phyloP scores from a whole-genome alignment of 2,329 filamentous ascomycete genomes.

The Dothideomycetes sp. region DNA sequence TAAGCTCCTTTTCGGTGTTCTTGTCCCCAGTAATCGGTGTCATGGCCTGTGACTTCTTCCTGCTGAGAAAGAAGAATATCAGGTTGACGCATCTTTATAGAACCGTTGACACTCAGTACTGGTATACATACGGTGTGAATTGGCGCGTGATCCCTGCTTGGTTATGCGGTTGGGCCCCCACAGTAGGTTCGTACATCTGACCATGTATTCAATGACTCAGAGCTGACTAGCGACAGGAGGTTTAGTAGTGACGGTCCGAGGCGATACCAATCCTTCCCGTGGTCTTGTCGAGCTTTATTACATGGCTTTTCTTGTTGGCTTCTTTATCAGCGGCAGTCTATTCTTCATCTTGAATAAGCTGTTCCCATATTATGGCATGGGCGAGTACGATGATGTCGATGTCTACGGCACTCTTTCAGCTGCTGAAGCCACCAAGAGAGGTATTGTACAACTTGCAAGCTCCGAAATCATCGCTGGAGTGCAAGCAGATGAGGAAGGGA shows the following conservation, averaged over 20 bases:
- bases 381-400: conserved; percentile 33
- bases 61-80: conserved; percentile 24
- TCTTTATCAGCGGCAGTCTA: conserved; percentile 7
- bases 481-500: not conserved
- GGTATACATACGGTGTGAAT: conserved; percentile 33
- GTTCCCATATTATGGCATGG: conserved; percentile 29
- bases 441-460: conserved; percentile 22
- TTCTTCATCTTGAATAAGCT: conserved; percentile 22
- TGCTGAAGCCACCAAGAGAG: conserved; percentile 30
- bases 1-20: conserved; percentile 33
- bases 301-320: conserved; percentile 35
- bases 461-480: not conserved
- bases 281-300: conserved; percentile 35
- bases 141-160: conserved; percentile 33
- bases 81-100: conserved; percentile 27
- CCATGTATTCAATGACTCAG: too few relatives aligned
- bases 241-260: conserved; percentile 25
- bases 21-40: conserved; percentile 28
- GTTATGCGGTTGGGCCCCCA: conserved; percentile 34
- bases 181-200: too few relatives aligned
- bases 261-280: conserved; percentile 23
- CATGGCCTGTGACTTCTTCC: conserved; percentile 27
- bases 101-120: conserved; percentile 27
- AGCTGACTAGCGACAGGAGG: too few relatives aligned
- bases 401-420: conserved; percentile 35